Evolutionary conservation across 2,329 filamentous ascomycete species (phyloP).

Genomic region (Daldinia sp.): DNA sequence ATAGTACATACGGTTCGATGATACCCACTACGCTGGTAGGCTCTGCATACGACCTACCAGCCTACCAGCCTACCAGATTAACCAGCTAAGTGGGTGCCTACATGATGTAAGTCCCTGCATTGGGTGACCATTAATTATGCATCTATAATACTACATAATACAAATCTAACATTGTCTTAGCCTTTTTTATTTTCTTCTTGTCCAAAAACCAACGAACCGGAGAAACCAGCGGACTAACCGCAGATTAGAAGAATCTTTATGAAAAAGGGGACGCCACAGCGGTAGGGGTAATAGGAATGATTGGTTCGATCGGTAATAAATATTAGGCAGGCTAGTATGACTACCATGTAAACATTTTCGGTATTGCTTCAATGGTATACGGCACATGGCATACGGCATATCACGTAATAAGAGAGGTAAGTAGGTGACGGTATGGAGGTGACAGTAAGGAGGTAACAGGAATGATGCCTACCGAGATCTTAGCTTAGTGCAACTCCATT

Average conservation of each 20-base stretch:
- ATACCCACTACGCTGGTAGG: constrained; percentile 24
- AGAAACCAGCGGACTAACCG: constrained; percentile 13
- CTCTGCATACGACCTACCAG: constrained; percentile 22
- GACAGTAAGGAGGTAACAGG: too few relatives aligned
- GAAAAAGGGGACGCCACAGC: constrained; percentile 17
- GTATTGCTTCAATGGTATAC: constrained; percentile 18
- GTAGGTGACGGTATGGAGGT: too few relatives aligned
- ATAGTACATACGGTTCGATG: constrained; percentile 18
- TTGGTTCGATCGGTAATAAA: constrained; percentile 3
- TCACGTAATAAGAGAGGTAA: background rate
- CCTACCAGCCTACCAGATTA: too few relatives aligned
- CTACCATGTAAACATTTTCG: constrained; percentile 5
- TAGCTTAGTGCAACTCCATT: constrained; percentile 15
- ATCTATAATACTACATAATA: constrained; percentile 10
- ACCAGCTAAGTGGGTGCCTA: constrained; percentile 20
- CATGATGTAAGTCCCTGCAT: constrained; percentile 36
- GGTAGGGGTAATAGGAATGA: background rate
- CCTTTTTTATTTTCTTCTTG: constrained; percentile 5
- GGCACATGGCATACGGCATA: too few relatives aligned
- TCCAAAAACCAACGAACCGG: background rate
- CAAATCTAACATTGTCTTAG: background rate
- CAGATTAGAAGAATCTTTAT: constrained; percentile 6
- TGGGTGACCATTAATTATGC: constrained; percentile 24
- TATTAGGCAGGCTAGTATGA: background rate
- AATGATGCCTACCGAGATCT: constrained; percentile 1